Percentiles rank a stretch among this genome's conserved stretches.
phyloP scores from a whole-genome alignment of 345 rosid genomes.

The Gynandropsis gynandra region DNA sequence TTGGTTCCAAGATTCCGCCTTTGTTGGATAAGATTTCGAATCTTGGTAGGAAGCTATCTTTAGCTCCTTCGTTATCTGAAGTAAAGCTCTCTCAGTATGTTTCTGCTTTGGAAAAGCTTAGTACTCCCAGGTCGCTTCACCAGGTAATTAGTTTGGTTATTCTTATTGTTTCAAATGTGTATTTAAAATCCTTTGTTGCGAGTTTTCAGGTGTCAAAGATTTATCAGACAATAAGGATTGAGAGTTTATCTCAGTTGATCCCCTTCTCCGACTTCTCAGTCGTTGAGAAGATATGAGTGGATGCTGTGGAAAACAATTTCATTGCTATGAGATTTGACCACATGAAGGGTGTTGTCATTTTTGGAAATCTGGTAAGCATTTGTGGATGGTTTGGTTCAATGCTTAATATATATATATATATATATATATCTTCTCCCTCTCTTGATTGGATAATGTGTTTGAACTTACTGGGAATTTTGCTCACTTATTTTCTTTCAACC shows the following conservation, averaged over 20 bases:
- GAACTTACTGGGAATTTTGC: background rate
- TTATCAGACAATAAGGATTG: too few species aligned
- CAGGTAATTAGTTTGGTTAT: constrained; percentile 43
- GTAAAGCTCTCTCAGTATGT: constrained; percentile 76
- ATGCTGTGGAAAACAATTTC: too few species aligned
- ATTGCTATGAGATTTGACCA: too few species aligned
- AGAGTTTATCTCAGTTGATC: constrained; percentile 64
- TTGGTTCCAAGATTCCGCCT: too few species aligned
- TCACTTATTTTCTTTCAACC: constrained; percentile 1
- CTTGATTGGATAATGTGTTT: background rate
- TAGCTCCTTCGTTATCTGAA: constrained; percentile 87
- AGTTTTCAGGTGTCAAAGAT: too few species aligned
- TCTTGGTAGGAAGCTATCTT: constrained; percentile 82
- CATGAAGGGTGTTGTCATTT: too few species aligned
- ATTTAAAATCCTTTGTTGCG: too few species aligned
- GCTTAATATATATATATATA: too few species aligned
- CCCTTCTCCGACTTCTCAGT: constrained; percentile 76
- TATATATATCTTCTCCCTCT: constrained; percentile 7
- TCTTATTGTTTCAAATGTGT: too few species aligned
- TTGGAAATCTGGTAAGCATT: constrained; percentile 58
- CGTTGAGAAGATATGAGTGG: constrained; percentile 89
- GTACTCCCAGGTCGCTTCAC: constrained; percentile 77
- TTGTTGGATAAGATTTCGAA: constrained; percentile 66
- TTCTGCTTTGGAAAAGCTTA: constrained; percentile 80
- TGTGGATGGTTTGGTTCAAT: background rate